Evolutionary conservation across 192 early-diverging fungal genomes (phyloP), one percentile per base, ranked within the genome.

Genomic region (Backusella sp.): DNA sequence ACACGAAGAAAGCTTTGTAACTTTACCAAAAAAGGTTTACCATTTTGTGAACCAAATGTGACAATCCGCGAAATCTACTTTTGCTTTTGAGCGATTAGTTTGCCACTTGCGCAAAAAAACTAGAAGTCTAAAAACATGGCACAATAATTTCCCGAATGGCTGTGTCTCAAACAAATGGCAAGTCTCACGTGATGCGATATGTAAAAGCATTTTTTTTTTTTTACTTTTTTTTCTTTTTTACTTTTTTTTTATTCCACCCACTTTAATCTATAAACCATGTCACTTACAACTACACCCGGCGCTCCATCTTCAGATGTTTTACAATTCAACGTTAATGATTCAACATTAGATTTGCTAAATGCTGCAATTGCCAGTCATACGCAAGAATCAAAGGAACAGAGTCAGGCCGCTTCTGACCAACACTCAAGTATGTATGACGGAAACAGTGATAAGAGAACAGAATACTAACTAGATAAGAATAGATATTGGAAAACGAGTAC

Each of bases 311-410:
- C 56, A 62, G 11, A 62, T 28, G 3, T 62, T 28, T 62, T 62
- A 62, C 56, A 62, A 8, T 62, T 62, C 12, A 72, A 72, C 28
- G 23, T 72, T 17, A 21, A 72, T 72, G 70, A 72, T 30, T 30
- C 23, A 30, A 44, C 70, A 4, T 49, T 72, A 30, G 70, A 72
- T 3, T 44, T 72, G 15, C 26, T 72, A 14, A 72, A 72, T 72
- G 44, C 39, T 23, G 70, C 70, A 4, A 72, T 72, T 15, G 70
- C 44, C 17, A 72, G 70, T 6, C 70, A 72, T 44, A 35, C 39
- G 1, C 56, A 23, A 69, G 68, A 69, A 69, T 41, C 68, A 36
- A 69, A 35, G 0, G 19, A 30, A 68, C 17, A 68, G 41, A 12
- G 6, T 7, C 7, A 53, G 6, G n/a, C 49, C 19, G 9, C 7